phyloP scores from a whole-genome alignment of 2,329 filamentous ascomycete genomes.

The Alternaria brassicicola region DNA sequence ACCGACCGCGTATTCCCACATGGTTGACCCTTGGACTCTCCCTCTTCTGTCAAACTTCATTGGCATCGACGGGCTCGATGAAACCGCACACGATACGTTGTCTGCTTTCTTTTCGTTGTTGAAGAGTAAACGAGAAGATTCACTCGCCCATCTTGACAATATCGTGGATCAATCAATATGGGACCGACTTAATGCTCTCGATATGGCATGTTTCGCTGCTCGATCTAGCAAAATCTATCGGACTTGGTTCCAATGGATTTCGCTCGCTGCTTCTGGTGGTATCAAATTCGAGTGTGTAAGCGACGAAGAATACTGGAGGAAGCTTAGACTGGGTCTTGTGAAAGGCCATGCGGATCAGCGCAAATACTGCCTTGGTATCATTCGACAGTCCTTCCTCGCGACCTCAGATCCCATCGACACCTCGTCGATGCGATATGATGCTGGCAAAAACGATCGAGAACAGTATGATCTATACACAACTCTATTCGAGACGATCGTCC shows the following conservation, averaged over 20 bases:
- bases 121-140: not conserved
- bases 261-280: conserved; percentile 21
- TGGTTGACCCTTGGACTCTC: conserved; percentile 23
- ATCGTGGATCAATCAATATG: conserved; percentile 35
- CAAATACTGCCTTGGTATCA: conserved; percentile 55
- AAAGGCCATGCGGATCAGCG: conserved; percentile 53
- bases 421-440: conserved; percentile 28
- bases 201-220: conserved; percentile 21
- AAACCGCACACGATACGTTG: conserved; percentile 31
- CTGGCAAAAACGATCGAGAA: conserved; percentile 25
- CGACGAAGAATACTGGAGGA: conserved; percentile 49
- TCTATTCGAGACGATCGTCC: conserved; percentile 56
- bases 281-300: conserved; percentile 31
- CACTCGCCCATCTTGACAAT: not conserved
- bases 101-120: conserved; percentile 36
- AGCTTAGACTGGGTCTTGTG: conserved; percentile 48
- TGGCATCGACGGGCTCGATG: conserved; percentile 28
- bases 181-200: conserved; percentile 26
- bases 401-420: conserved; percentile 36
- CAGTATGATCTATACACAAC: conserved; percentile 54
- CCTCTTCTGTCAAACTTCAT: conserved; percentile 28
- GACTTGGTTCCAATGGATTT: conserved; percentile 48
- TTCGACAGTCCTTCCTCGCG: conserved; percentile 49
- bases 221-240: conserved; percentile 36
- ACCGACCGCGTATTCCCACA: conserved; percentile 24